Conservation (phyloP, 176 grass and related monocot genomes). For the Rhynchospora tenuis region DNA sequence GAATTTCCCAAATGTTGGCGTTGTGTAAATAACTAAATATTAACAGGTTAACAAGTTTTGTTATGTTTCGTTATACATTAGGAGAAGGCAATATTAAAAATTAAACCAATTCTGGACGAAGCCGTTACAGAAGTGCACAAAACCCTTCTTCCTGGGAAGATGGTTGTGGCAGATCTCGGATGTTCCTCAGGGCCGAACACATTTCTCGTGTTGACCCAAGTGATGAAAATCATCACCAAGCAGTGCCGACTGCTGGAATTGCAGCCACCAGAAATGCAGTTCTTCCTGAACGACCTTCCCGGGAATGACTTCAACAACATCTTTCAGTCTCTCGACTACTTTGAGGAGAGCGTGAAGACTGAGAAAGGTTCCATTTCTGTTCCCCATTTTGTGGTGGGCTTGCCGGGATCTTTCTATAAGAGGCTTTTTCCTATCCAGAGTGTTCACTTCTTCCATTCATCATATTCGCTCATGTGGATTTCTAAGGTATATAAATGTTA, state of each 20-base stretch:
- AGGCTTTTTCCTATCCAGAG: constrained; percentile 37
- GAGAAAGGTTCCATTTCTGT: neutral
- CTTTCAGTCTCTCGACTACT: constrained; percentile 25
- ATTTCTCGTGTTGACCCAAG: constrained; percentile 27
- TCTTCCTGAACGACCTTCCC: constrained; percentile 49
- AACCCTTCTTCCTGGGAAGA: neutral
- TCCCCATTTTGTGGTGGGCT: constrained; percentile 41
- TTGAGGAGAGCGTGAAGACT: neutral
- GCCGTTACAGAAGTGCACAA: constrained; percentile 10
- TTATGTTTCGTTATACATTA: neutral
- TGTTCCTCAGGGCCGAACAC: constrained; percentile 42
- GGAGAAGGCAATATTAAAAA: constrained; percentile 27
- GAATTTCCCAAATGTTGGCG: no score
- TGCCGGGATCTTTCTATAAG: constrained; percentile 57
- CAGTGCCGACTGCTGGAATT: neutral
- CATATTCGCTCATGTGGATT: constrained; percentile 50
- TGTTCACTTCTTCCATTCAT: constrained; percentile 70
- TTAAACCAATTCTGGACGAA: constrained; percentile 18
- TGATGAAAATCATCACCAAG: neutral
- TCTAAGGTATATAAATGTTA: constrained; percentile 42
- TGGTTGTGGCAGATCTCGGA: constrained; percentile 38
- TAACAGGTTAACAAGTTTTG: no score
- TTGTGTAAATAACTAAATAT: no score
- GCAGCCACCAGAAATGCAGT: constrained; percentile 13
- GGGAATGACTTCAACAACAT: constrained; percentile 51